Evolutionary conservation across 352 stramenopile species (phyloP).

Genomic region (Blastocystis sp.): DNA sequence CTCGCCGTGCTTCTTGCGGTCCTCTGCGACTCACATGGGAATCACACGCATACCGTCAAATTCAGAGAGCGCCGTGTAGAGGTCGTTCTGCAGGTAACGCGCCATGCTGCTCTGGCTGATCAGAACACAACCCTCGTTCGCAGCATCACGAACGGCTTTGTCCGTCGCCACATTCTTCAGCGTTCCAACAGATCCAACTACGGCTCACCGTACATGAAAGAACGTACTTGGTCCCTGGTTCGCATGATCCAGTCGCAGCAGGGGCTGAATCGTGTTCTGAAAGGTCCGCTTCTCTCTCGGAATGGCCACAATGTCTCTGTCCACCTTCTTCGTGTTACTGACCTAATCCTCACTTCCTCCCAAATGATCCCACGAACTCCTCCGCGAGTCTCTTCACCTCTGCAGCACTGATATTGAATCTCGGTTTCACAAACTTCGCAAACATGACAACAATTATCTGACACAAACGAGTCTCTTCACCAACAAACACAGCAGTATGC

Average conservation of each 20-base stretch:
- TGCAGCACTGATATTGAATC: neutral
- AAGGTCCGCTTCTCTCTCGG: conserved; percentile 36
- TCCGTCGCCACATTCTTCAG: conserved; percentile 18
- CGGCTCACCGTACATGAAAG: neutral
- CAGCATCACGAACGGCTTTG: conserved; percentile 22
- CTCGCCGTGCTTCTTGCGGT: conserved; percentile 13
- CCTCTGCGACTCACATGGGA: neutral
- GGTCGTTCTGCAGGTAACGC: conserved; percentile 4
- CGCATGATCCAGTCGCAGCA: neutral
- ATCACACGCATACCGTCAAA: neutral
- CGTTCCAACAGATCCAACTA: conserved; percentile 28
- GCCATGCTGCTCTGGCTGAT: conserved; percentile 13
- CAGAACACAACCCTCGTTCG: neutral
- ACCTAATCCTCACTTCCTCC: neutral
- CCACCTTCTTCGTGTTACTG: neutral
- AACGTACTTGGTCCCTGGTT: conserved; percentile 12
- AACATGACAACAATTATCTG: neutral
- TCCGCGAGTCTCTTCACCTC: conserved; percentile 4
- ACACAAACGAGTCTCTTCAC: neutral
- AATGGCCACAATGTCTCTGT: neutral
- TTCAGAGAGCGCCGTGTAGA: neutral
- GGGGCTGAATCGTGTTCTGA: conserved; percentile 21
- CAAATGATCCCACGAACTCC: neutral
- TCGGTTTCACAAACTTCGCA: conserved; percentile 18
- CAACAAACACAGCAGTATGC: conserved; percentile 12